Percentiles rank a stretch among this genome's conserved stretches.
These are phyloP conservation scores for Nakazawaea ambrosiae DNA, from an alignment of 805 yeast species.

Conservation along the genomic window DNA sequence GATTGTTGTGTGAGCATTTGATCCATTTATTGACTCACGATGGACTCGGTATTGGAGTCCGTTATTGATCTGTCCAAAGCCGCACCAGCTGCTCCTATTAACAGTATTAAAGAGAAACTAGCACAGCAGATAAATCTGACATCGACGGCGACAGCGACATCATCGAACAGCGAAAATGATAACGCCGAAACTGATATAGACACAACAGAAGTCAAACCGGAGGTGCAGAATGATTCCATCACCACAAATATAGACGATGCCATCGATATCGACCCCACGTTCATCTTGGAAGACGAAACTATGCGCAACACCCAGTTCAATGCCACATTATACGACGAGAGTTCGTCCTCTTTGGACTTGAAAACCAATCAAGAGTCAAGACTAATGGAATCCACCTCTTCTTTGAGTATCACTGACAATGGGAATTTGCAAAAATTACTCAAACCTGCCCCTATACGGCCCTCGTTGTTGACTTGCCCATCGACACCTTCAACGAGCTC, in stretches of 20 bases:
- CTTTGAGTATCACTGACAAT: background rate
- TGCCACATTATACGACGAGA: constrained; percentile 8
- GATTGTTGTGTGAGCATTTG: too few relatives aligned
- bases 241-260: constrained; percentile 2
- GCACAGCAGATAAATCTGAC: too few relatives aligned
- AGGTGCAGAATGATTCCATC: too few relatives aligned
- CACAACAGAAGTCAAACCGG: background rate
- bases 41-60: too few relatives aligned
- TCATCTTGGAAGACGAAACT: constrained; percentile 11
- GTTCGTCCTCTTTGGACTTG: background rate
- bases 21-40: too few relatives aligned
- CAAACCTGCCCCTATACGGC: constrained; percentile 1
- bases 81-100: too few relatives aligned
- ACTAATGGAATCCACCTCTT: constrained; percentile 7
- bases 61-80: too few relatives aligned
- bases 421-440: too few relatives aligned
- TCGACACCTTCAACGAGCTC: background rate
- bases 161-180: too few relatives aligned
- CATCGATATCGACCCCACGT: constrained; percentile 6
- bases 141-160: too few relatives aligned
- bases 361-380: background rate
- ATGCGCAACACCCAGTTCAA: constrained; percentile 8
- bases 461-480: background rate
- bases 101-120: too few relatives aligned
- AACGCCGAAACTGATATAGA: too few relatives aligned